phyloP scores from a whole-genome alignment of 805 yeast genomes.

The Myxozyma vanderwaltii region DNA sequence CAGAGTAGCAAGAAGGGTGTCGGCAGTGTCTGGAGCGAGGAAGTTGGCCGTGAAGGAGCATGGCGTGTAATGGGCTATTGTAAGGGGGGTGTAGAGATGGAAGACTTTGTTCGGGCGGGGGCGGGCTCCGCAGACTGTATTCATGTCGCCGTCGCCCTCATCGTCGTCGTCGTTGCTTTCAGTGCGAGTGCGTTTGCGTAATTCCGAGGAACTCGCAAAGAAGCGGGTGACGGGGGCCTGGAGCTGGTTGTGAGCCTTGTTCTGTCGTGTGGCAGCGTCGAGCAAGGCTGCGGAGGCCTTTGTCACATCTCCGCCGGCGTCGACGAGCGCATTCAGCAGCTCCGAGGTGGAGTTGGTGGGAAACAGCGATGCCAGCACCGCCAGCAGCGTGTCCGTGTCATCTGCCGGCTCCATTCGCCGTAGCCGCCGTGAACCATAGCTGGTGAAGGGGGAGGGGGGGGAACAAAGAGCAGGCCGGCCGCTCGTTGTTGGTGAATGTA shows the following conservation, averaged over 20 bases:
- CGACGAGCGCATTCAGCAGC: conserved; percentile 24
- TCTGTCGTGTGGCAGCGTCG: not conserved
- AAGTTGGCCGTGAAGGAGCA: conserved; percentile 56
- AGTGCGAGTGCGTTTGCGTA: conserved; percentile 17
- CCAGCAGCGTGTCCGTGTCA: conserved; percentile 29
- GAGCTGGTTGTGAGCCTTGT: not conserved
- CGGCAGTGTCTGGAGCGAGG: conserved; percentile 55
- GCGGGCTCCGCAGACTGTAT: too few species aligned
- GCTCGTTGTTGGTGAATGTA: too few species aligned
- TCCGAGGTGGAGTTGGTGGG: conserved; percentile 35
- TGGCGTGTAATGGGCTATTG: conserved; percentile 49
- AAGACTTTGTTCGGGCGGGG: conserved; percentile 8
- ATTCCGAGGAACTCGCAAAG: conserved; percentile 9
- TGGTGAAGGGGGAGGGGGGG: too few species aligned
- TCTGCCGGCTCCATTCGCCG: not conserved
- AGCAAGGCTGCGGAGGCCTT: conserved; percentile 3
- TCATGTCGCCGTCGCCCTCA: too few species aligned
- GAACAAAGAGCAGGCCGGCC: too few species aligned
- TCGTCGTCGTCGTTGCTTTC: conserved; percentile 4
- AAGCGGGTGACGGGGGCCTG: conserved; percentile 26
- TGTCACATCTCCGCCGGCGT: conserved; percentile 19
- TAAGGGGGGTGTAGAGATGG: conserved; percentile 54
- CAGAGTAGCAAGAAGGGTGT: conserved; percentile 49
- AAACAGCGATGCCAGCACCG: conserved; percentile 26
- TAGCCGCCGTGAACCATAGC: too few species aligned